A percentile compares a stretch with the other conserved stretches of the same genome.
Evolutionary conservation across 2,329 filamentous ascomycete species (phyloP).

Genomic region (Rhynchosporium graminicola): DNA sequence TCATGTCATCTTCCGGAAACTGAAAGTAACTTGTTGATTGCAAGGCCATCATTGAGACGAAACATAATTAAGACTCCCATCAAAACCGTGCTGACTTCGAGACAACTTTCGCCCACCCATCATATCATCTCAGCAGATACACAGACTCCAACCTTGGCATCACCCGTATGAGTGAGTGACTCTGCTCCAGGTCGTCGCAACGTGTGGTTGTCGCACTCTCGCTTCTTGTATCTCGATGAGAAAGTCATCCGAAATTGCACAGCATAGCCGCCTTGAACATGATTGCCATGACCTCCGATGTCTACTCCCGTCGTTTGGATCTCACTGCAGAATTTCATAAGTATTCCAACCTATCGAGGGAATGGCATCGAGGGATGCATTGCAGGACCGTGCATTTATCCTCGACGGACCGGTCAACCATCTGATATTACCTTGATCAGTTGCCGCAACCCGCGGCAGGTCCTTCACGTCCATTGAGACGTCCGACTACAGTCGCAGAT

Average conservation of each 20-base stretch:
- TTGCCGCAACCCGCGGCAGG: not conserved
- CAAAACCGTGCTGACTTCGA: no score
- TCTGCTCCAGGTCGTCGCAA: not conserved
- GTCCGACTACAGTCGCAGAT: not conserved
- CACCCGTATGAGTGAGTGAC: not conserved
- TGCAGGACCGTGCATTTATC: slow-evolving; percentile 6
- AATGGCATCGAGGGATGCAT: not conserved
- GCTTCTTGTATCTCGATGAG: not conserved
- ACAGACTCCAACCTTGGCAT: not conserved
- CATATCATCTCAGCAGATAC: not conserved
- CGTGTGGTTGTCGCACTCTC: not conserved
- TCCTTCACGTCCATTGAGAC: not conserved
- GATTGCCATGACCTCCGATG: not conserved
- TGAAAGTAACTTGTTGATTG: no score
- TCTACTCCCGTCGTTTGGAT: not conserved
- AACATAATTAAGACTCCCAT: no score
- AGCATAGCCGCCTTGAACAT: not conserved
- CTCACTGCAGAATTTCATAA: not conserved
- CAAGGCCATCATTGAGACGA: no score
- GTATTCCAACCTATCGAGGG: not conserved
- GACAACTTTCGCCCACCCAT: no score
- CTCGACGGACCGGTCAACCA: slow-evolving; percentile 10
- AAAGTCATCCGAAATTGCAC: not conserved
- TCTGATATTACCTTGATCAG: not conserved
- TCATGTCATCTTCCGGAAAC: no score